A percentile compares a stretch with the other conserved stretches of the same genome.
phyloP scores from a whole-genome alignment of 768 basidiomycete species.

The Podaxis mareebaensis region DNA sequence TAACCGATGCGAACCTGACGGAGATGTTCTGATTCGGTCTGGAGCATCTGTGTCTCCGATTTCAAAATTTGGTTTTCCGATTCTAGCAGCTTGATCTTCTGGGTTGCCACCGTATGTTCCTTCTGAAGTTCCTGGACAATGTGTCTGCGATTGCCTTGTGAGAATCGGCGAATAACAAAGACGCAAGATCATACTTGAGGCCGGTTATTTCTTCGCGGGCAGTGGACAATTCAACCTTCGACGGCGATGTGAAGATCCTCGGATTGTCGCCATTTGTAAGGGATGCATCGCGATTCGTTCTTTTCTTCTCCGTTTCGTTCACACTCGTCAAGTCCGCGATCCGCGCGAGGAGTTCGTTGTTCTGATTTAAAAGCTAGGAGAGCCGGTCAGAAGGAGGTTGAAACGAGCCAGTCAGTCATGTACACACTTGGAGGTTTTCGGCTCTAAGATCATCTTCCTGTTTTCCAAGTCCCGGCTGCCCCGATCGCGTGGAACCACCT shows the following conservation, averaged over 20 bases:
- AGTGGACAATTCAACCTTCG: slow-evolving; percentile 52
- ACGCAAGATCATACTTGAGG: slow-evolving; percentile 58
- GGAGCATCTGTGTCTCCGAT: slow-evolving; percentile 67
- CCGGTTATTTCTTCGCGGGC: slow-evolving; percentile 74
- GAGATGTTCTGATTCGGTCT: slow-evolving; percentile 68
- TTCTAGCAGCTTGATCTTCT: slow-evolving; percentile 70
- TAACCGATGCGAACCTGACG: slow-evolving; percentile 52
- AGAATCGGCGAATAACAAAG: background rate
- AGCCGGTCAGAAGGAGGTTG: background rate
- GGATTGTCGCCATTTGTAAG: slow-evolving; percentile 38
- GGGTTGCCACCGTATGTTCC: slow-evolving; percentile 63
- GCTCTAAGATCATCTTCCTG: background rate
- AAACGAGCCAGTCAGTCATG: background rate
- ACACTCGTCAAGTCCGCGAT: slow-evolving; percentile 31
- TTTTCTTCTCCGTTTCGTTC: slow-evolving; percentile 65
- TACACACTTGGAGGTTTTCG: slow-evolving; percentile 5
- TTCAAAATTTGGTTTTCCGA: slow-evolving; percentile 73
- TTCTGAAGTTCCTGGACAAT: slow-evolving; percentile 88
- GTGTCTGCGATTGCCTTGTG: slow-evolving; percentile 46
- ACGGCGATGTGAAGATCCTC: slow-evolving; percentile 31
- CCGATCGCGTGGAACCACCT: background rate
- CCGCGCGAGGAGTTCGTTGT: slow-evolving; percentile 28
- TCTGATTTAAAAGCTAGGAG: slow-evolving; percentile 28
- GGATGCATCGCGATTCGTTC: slow-evolving; percentile 55
- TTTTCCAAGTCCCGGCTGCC: background rate